Conservation (phyloP, 805 yeast species). For the Henningerozyma blattae region DNA sequence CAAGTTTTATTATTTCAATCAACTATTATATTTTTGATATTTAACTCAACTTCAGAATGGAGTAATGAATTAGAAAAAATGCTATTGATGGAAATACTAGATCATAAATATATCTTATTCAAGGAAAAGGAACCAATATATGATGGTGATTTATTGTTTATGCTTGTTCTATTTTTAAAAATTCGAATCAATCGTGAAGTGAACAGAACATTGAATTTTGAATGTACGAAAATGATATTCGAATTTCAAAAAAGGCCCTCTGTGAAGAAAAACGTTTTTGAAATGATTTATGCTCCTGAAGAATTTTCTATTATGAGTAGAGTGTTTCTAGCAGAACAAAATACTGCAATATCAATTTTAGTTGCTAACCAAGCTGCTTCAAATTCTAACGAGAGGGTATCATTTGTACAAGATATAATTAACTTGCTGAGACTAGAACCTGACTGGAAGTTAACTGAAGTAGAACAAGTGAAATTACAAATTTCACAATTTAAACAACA, state of each 20-base stretch:
- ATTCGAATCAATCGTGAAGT: not conserved
- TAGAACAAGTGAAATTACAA: constrained; percentile 5
- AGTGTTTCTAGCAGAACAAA: not conserved
- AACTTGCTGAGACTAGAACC: not conserved
- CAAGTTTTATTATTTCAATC: not conserved
- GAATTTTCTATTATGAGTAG: not conserved
- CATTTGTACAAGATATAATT: not conserved
- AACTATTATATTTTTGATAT: not conserved
- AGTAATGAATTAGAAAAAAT: not conserved
- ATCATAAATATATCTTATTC: constrained; percentile 1
- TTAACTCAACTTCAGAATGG: not conserved
- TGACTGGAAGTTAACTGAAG: not conserved
- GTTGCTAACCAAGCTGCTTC: not conserved
- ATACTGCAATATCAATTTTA: not conserved
- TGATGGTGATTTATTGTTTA: not conserved
- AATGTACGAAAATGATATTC: not conserved
- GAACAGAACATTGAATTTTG: not conserved
- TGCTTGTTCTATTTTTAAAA: not conserved
- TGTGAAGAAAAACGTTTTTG: not conserved
- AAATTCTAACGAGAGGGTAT: not conserved
- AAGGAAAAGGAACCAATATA: not conserved
- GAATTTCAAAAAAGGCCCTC: not conserved
- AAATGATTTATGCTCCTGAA: not conserved
- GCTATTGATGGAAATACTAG: not conserved
- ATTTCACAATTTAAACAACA: constrained; percentile 8